Evolutionary conservation across 257 asterid species (phyloP).

Genomic region (Nicotiana paniculata): DNA sequence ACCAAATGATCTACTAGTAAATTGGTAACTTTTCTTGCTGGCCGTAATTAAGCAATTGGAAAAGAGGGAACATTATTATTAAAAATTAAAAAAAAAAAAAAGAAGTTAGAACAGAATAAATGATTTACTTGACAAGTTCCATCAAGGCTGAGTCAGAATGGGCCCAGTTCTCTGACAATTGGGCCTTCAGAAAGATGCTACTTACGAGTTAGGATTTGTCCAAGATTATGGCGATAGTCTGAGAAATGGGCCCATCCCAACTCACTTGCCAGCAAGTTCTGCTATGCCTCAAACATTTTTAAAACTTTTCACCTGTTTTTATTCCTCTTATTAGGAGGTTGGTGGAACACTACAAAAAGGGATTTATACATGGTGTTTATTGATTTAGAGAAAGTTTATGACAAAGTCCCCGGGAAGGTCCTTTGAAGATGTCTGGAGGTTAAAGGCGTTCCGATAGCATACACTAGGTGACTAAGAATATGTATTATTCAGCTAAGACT

Average conservation of each 20-base stretch:
- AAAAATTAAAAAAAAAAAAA: neutral
- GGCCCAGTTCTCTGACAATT: slow-evolving; percentile 11
- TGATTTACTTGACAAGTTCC: neutral
- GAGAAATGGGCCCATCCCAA: slow-evolving; percentile 14
- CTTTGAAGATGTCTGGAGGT: too few species aligned
- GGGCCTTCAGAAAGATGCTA: slow-evolving; percentile 6
- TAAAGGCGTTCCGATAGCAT: too few species aligned
- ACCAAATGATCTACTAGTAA: too few species aligned
- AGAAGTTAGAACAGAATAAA: neutral
- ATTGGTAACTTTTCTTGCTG: neutral
- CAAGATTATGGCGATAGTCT: neutral
- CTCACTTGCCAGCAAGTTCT: neutral
- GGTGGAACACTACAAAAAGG: too few species aligned
- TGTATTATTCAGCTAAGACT: too few species aligned
- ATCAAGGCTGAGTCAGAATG: slow-evolving; percentile 4
- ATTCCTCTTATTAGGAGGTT: too few species aligned
- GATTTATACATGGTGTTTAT: too few species aligned
- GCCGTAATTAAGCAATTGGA: neutral
- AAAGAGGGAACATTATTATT: neutral
- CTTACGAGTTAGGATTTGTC: neutral
- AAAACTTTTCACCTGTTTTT: neutral
- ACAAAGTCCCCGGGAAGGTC: too few species aligned
- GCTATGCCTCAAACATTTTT: neutral
- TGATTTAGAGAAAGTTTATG: too few species aligned
- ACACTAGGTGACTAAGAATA: too few species aligned